Evolutionary conservation across 2,329 filamentous ascomycete genomes (phyloP), one percentile per base, ranked within the genome.

Genomic region (Fusarium chuoi): DNA sequence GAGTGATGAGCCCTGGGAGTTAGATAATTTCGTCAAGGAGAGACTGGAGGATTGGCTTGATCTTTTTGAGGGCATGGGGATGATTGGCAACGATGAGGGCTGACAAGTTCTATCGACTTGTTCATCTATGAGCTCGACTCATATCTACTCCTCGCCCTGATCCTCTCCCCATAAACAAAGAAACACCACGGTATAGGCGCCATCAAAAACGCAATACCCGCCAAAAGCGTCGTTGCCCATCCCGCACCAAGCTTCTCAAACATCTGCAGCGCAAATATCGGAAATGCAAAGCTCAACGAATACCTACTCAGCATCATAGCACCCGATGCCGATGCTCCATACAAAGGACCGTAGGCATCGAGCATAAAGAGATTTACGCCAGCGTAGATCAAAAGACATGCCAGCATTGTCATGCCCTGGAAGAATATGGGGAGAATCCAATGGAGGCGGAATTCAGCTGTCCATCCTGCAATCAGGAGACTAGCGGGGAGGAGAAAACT

Each of bases 1-100:
- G 6, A 72, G 70, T 1, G 15, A 20, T 6, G 62, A 76, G 22
- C 57, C 75, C 1, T 82, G 79, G 80, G 68, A 76, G 1, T 54
- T 81, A 6, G 55, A 79, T 13, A 13, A 7, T 39, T 56, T 42
- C 3, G 36, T 30, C 4, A 33, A 42, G 0, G 52, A 56, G 1
- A 30, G 26, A 6, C 3, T 42, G 26, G 11, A 42, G 26, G 36
- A 42, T 20, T 56, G 26, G 52, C 4, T 42, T n/a, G 36, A 20
- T 39, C 11, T 56, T 11, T 42, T 24, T 42, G 26, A 33, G 17
- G 22, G 52, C 11, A 56, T 15, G 26, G 36, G 42, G 15, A 28
- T 56, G 22, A 7, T 24, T 18, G 52, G 52, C 3, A 22, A 42
- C 0, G 30, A 26, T 2, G 12, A 35, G 13, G 30, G 20, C 4